Percentiles rank a stretch among this genome's conserved stretches.
Evolutionary conservation across 768 basidiomycete species (phyloP).

Genomic region (Amanita subjunquillea): DNA sequence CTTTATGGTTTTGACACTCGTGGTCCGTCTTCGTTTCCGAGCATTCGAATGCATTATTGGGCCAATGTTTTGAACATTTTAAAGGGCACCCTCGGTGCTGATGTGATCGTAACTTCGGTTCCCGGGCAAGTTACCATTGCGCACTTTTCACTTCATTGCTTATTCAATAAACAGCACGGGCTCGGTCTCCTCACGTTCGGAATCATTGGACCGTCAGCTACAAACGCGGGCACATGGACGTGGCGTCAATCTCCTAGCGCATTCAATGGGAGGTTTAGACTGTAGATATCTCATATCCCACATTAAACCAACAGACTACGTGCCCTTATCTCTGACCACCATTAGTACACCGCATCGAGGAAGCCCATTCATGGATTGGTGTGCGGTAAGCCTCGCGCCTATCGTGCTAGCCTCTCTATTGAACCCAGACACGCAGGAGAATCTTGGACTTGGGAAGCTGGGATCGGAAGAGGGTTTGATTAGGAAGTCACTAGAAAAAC

Average conservation of each 20-base stretch:
- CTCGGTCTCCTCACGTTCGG: slow-evolving; percentile 73
- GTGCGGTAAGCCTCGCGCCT: slow-evolving; percentile 45
- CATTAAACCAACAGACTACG: slow-evolving; percentile 72
- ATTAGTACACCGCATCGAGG: slow-evolving; percentile 93
- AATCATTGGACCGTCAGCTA: slow-evolving; percentile 65
- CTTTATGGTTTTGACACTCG: slow-evolving; percentile 93
- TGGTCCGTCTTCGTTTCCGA: slow-evolving; percentile 74
- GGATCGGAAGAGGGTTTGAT: slow-evolving; percentile 11
- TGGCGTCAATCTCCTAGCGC: slow-evolving; percentile 87
- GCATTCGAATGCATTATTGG: slow-evolving; percentile 91
- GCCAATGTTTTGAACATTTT: slow-evolving; percentile 75
- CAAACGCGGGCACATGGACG: slow-evolving; percentile 55
- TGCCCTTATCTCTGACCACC: slow-evolving; percentile 78
- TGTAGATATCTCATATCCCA: slow-evolving; percentile 88
- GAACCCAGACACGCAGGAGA: slow-evolving; percentile 39
- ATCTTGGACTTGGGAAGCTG: slow-evolving; percentile 82
- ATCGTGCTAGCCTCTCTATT: neutral
- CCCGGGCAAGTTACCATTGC: slow-evolving; percentile 57
- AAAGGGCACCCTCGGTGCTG: slow-evolving; percentile 73
- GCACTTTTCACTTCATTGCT: neutral
- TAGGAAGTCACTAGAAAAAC: neutral
- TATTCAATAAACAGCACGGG: slow-evolving; percentile 57
- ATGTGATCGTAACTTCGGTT: slow-evolving; percentile 93
- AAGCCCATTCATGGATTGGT: slow-evolving; percentile 99
- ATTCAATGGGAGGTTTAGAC: slow-evolving; percentile 97